Base-by-base conservation (phyloP, 768 basidiomycete species). In the Nevesoporus exiguus region DNA sequence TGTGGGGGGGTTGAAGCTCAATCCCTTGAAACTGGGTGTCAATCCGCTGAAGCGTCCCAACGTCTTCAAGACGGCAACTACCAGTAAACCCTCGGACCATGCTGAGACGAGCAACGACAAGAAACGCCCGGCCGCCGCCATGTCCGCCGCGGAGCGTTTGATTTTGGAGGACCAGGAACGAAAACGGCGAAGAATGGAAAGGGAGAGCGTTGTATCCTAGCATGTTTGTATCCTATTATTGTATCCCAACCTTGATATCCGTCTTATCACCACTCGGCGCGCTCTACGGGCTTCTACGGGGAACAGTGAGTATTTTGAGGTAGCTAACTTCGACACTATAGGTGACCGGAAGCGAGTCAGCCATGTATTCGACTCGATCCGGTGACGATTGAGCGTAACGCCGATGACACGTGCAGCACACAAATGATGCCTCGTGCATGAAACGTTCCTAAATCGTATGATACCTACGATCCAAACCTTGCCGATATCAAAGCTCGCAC, bases 91-190 rank as follows among this genome's bases (percentile, higher is more conserved):
- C 27, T 57, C 65, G 58, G 62, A 65, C 42, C 45, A 33, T 13
- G 7, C 61, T 0, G 76, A 71, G 10, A 66, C 71, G 55, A 61
- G 55, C 11, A 79, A 76, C 34, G 81, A 82, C 41, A 84, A 79
- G 77, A 86, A 88, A 73, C 78, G 85, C 37, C 62, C 80, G 6
- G 80, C 80, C 11, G 74, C 82, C 47, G 75, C 79, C 19, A 82
- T 94, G 80, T 84, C 85, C 61, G 90, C 90, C 24, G 90, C 90
- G 15, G 95, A 98, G 71, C 77, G 81, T 58, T 71, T 98, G 54
- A 95, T 97, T 56, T 60, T 85, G 54, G 96, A 98, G 75, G 93
- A 97, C 27, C 89, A 90, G 73, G 92, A 93, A 70, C 79, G 93
- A 66, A 95, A 96, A 71, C 79, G 85, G 68, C 77, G 92, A 59